Evolutionary conservation across 2,329 filamentous ascomycete genomes (phyloP).

Genomic region (Clonostachys chloroleuca): DNA sequence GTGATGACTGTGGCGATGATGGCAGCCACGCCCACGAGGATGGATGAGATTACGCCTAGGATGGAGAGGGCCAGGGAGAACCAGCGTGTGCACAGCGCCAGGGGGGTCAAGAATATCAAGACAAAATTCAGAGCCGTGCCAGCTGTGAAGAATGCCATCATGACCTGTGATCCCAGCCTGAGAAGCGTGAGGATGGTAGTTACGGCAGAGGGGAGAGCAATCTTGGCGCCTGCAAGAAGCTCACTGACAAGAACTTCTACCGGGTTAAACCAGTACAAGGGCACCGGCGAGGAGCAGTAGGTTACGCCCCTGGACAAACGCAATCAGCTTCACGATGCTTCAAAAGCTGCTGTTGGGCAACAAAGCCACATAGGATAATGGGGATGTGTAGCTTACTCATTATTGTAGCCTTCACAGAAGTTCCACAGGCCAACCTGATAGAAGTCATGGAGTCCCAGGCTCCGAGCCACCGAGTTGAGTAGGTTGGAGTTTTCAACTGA

Average conservation of each 20-base stretch:
- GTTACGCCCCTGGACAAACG: constrained; percentile 59
- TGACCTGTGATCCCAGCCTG: constrained; percentile 70
- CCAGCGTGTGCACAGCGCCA: constrained; percentile 52
- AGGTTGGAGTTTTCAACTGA: constrained; percentile 67
- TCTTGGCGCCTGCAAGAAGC: constrained; percentile 75
- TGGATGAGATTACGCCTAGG: constrained; percentile 60
- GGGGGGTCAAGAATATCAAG: constrained; percentile 61
- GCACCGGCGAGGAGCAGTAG: constrained; percentile 63
- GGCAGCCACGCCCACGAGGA: constrained; percentile 66
- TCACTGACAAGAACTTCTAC: constrained; percentile 76
- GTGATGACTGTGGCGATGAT: constrained; percentile 81
- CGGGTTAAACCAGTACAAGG: constrained; percentile 88
- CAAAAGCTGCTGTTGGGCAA: neutral
- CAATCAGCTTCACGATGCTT: neutral
- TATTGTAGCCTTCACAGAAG: constrained; percentile 82
- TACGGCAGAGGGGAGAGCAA: constrained; percentile 74
- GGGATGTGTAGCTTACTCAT: constrained; percentile 38
- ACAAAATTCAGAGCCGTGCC: constrained; percentile 66
- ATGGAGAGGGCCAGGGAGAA: constrained; percentile 65
- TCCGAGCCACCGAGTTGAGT: constrained; percentile 83
- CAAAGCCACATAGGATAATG: neutral
- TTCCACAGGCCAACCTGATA: constrained; percentile 92
- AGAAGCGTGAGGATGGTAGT: constrained; percentile 71
- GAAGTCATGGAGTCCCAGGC: constrained; percentile 86
- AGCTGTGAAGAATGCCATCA: constrained; percentile 84